Percentiles rank a stretch among this genome's conserved stretches.
phyloP scores from a whole-genome alignment of 257 asterid species.

The Nicotiana undulata region DNA sequence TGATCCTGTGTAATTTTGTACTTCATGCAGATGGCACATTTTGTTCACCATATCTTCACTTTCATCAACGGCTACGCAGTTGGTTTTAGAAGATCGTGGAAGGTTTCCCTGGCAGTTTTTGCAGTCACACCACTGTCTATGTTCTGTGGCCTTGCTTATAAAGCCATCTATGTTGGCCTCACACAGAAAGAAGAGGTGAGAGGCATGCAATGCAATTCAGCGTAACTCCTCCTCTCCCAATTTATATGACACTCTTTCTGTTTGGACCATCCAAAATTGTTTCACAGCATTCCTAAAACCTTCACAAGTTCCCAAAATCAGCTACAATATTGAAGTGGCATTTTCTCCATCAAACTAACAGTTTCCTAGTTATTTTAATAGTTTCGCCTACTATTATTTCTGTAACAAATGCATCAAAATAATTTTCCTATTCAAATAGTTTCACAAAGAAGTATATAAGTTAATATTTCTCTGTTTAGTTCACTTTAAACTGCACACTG shows the following conservation, averaged over 20 bases:
- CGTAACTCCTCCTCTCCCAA: neutral
- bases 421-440: neutral
- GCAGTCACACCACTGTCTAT: slow-evolving; percentile 81
- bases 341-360: neutral
- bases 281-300: neutral
- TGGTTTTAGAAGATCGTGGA: slow-evolving; percentile 60
- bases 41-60: slow-evolving; percentile 72
- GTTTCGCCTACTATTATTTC: neutral
- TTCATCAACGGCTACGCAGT: slow-evolving; percentile 68
- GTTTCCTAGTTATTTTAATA: neutral
- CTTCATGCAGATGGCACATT: slow-evolving; percentile 68
- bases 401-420: neutral
- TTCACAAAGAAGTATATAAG: neutral
- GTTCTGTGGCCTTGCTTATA: slow-evolving; percentile 79
- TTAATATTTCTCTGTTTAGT: neutral
- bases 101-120: slow-evolving; percentile 65
- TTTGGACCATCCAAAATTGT: neutral
- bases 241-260: neutral
- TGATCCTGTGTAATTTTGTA: neutral
- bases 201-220: neutral
- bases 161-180: slow-evolving; percentile 74
- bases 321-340: neutral
- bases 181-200: slow-evolving; percentile 78
- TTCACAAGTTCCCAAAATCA: neutral
- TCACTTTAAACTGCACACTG: neutral